Base-by-base conservation (phyloP, 1,284 basidiomycete genomes). In the Takashimella tepidaria region DNA sequence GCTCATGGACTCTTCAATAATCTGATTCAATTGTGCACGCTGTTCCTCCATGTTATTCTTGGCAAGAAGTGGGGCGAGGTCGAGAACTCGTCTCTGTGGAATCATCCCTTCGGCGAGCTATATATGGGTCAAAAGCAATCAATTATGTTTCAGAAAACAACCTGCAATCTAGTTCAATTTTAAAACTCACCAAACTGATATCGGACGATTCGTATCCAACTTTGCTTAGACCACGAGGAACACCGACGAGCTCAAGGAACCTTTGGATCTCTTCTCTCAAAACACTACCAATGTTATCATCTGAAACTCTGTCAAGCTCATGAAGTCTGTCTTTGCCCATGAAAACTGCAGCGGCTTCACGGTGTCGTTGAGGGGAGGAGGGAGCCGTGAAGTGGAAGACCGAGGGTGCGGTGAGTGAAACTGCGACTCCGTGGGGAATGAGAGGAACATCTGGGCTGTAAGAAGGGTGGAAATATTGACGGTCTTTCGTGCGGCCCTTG, bases 381-480 rank as follows among this genome's bases (percentile, higher is more conserved):
- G 92, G 90, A 0, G 92, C 85, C 4, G 92, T 96, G 76, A 93
- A 96, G 68, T 88, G 83, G 81, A 96, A 96, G 44, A 96, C 92
- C 80, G 69, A 57, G 27, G 92, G 92, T n/a, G 88, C 90, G 22
- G 91, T 90, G 51, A 95, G 76, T 2, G 91, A 89, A 51, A 96
- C 92, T 57, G 81, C 88, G 66, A 92, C 78, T 53, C 91, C 91
- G 70, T 97, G 90, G 12, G 93, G 93, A 53, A 98, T 91, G 59
- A 98, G 92, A 6, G 92, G 92, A 53, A 85, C 81, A 60, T 87
- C 83, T 16, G 85, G 84, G 41, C 80, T 77, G 75, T 92, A 92
- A 51, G 88, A 89, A 45, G 89, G 82, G 73, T 96, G 80, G 23
- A 77, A 76, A 19, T 77, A 74, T 62, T 79, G 91, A 70, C 87